Evolutionary conservation across 2,329 filamentous ascomycete genomes (phyloP).

Genomic region (Phialophora macrospora): DNA sequence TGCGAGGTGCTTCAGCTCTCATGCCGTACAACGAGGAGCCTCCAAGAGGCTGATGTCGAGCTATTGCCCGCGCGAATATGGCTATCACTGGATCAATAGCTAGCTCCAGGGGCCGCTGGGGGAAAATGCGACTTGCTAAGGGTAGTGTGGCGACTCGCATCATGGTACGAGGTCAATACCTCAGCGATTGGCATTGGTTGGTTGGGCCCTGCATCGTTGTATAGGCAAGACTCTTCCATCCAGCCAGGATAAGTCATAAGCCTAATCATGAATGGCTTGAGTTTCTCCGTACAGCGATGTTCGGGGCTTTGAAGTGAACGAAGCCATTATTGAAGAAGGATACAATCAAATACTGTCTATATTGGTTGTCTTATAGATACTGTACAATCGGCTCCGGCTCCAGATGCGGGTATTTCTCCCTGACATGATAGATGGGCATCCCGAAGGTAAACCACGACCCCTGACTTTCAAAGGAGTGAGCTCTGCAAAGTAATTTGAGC

Average conservation of each 20-base stretch:
- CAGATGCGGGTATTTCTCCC: neutral
- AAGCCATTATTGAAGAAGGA: neutral
- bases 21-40: neutral
- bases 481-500: constrained; percentile 51
- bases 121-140: neutral
- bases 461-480: neutral
- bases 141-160: neutral
- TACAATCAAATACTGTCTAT: neutral
- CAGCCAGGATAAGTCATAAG: neutral
- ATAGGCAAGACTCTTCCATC: neutral
- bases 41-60: neutral
- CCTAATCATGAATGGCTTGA: neutral
- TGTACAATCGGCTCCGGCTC: constrained; percentile 17
- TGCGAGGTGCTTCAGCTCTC: neutral
- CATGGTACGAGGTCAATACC: neutral
- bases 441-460: constrained; percentile 12
- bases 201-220: neutral
- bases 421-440: constrained; percentile 2
- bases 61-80: neutral
- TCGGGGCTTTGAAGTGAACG: no score
- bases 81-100: neutral
- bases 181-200: no score
- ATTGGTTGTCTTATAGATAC: constrained; percentile 1
- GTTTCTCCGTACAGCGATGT: neutral
- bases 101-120: neutral